A percentile compares a stretch with the other conserved stretches of the same genome.
Evolutionary conservation across 805 yeast species (phyloP).

Genomic region (Ogataea polymorpha): DNA sequence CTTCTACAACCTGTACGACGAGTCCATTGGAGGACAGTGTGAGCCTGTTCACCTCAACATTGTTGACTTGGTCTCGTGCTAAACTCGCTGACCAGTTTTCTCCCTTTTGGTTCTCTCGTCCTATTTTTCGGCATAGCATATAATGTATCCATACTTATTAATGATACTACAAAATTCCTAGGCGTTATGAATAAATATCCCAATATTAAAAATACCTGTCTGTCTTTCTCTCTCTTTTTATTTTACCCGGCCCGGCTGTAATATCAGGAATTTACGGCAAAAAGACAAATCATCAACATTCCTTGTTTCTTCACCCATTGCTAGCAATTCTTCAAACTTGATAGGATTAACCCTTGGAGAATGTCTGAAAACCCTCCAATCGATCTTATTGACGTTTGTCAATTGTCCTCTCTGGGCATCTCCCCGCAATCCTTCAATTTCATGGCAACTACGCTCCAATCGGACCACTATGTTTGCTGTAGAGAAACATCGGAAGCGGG

Average conservation of each 20-base stretch:
- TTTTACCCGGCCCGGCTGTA: conserved; percentile 9
- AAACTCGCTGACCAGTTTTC: conserved; percentile 9
- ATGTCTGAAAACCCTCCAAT: conserved; percentile 75
- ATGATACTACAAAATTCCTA: background rate
- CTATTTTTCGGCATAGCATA: conserved; percentile 5
- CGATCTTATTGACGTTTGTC: conserved; percentile 93
- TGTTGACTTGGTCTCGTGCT: conserved; percentile 46
- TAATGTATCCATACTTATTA: background rate
- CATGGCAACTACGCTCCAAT: conserved; percentile 90
- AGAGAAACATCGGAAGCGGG: conserved; percentile 63
- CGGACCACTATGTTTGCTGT: conserved; percentile 84
- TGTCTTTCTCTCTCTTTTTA: too few relatives aligned
- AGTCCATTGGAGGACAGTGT: conserved; percentile 45
- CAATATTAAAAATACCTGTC: too few relatives aligned
- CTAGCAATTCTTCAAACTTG: conserved; percentile 6
- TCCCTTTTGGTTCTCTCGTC: background rate
- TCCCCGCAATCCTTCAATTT: conserved; percentile 83
- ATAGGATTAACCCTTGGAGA: conserved; percentile 11
- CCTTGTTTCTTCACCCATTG: conserved; percentile 4
- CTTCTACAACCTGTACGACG: conserved; percentile 56
- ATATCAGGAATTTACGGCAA: conserved; percentile 10
- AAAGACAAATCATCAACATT: conserved; percentile 18
- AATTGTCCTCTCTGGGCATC: conserved; percentile 82
- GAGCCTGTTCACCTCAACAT: conserved; percentile 41
- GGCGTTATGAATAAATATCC: background rate